Percentiles rank a stretch among this genome's conserved stretches.
Evolutionary conservation across 2,329 filamentous ascomycete genomes (phyloP).

Genomic region (Monosporascus sp.): DNA sequence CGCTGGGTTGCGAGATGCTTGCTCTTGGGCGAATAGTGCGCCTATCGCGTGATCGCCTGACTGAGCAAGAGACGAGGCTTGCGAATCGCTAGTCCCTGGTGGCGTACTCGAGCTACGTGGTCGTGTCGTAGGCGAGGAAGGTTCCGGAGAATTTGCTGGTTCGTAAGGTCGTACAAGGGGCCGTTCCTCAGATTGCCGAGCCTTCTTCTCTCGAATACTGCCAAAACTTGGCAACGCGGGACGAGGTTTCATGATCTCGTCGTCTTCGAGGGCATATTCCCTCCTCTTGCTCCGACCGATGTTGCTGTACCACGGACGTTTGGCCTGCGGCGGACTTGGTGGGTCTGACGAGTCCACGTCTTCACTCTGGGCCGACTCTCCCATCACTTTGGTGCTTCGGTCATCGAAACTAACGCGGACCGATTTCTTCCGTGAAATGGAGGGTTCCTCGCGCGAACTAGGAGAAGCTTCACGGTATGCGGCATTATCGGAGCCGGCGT

Average conservation of each 20-base stretch:
- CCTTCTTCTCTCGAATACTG: conserved; percentile 61
- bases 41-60: conserved; percentile 59
- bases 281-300: conserved; percentile 46
- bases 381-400: conserved; percentile 48
- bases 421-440: conserved; percentile 52
- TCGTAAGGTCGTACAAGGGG: conserved; percentile 51
- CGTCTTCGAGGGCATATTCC: conserved; percentile 49
- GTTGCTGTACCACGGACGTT: conserved; percentile 47
- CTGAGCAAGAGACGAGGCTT: conserved; percentile 35
- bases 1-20: conserved; percentile 45
- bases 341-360: conserved; percentile 34
- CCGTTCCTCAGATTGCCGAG: conserved; percentile 47
- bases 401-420: conserved; percentile 77
- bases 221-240: conserved; percentile 71
- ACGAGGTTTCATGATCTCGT: conserved; percentile 67
- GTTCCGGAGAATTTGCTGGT: conserved; percentile 22
- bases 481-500: conserved; percentile 41
- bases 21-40: conserved; percentile 48
- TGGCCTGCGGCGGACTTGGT: conserved; percentile 33
- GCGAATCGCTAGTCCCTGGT: conserved; percentile 20
- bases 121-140: conserved; percentile 20
- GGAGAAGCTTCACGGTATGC: conserved; percentile 22
- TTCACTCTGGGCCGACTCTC: conserved; percentile 35
- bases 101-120: conserved; percentile 16
- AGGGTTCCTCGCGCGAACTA: conserved; percentile 29